Base-by-base conservation (phyloP, 176 grass and related monocot species). In the Alloteropsis semialata region DNA sequence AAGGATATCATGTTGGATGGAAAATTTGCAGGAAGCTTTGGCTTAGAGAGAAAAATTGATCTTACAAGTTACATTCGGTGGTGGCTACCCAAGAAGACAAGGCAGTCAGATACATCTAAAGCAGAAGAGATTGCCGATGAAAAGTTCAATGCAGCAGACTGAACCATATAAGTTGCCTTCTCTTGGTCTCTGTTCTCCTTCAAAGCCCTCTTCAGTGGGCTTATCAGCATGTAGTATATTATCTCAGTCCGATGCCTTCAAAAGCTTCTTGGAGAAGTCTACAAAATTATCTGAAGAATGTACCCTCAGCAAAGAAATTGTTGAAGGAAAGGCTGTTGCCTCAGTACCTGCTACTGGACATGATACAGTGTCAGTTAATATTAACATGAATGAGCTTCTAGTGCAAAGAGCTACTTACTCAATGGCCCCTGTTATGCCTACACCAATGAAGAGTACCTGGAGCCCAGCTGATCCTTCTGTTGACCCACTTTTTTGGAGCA, bases 1-100 rank as follows among this genome's bases (percentile, higher is more conserved):
- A 99, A 95, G 77, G 89, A 96, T 74, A 84, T 82, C 27, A 74
- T 65, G 16, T 69, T 88, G 14, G 96, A 94, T 85, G 84, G 89
- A 67, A 95, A 92, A 73, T 93, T 88, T 82, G 67, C 76, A 3
- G 90, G 86, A 70, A 85, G 82, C 85, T 88, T 87, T 28, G 88
- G 84, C 8, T 77, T 91, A 82, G 92, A 97, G 66, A 91, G 88
- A 84, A 99, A 96, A 96, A 85, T 90, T 88, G 93, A 99, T 92
- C 85, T 99, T 53, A 96, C 96, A 85, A 96, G 88, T 83, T 99
- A 96, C 84, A 99, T 99, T 77, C 90, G 88, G 69, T 99, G 96
- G 96, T 99, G 96, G 96, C 49, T 88, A 43, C 93, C 91, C 19
- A 99, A 96, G 85, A 99, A 94, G 81, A 34, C 85, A 28, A 86